phyloP scores from a whole-genome alignment of 148 eudicot genomes.

The Tetragonia tetragonoides region DNA sequence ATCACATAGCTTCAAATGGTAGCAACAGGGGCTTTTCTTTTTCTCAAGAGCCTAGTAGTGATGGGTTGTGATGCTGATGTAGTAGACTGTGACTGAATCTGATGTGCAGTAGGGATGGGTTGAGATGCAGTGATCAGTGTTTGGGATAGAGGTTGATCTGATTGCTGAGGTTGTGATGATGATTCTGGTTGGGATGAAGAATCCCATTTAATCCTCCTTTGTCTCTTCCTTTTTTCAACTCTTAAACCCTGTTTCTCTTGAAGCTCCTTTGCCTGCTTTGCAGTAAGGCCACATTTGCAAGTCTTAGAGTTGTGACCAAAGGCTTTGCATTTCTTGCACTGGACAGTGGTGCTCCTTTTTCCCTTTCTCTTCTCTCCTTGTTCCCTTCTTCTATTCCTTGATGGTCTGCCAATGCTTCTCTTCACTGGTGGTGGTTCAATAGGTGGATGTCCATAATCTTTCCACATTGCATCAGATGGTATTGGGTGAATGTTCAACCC shows the following conservation, averaged over 20 bases:
- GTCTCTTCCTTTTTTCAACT: neutral
- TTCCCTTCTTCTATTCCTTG: neutral
- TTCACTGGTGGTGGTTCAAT: neutral
- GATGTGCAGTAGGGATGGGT: no score
- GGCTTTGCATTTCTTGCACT: neutral
- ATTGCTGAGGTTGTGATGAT: neutral
- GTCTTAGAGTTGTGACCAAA: neutral
- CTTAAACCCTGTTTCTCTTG: neutral
- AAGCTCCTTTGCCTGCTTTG: neutral
- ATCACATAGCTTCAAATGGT: no score
- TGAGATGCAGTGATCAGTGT: no score
- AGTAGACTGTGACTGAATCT: no score
- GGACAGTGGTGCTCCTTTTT: neutral
- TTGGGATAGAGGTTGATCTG: no score
- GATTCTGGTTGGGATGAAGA: neutral
- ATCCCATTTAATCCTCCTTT: no score
- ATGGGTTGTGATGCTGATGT: no score
- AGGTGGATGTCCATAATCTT: neutral
- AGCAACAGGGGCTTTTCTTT: no score
- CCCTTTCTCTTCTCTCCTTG: neutral
- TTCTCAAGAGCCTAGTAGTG: no score
- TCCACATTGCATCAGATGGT: neutral
- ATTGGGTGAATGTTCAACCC: neutral
- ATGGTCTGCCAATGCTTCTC: neutral
- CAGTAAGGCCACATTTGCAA: neutral